Evolutionary conservation across 805 yeast genomes (phyloP).

Genomic region (Kurtzmaniella cleridarum): DNA sequence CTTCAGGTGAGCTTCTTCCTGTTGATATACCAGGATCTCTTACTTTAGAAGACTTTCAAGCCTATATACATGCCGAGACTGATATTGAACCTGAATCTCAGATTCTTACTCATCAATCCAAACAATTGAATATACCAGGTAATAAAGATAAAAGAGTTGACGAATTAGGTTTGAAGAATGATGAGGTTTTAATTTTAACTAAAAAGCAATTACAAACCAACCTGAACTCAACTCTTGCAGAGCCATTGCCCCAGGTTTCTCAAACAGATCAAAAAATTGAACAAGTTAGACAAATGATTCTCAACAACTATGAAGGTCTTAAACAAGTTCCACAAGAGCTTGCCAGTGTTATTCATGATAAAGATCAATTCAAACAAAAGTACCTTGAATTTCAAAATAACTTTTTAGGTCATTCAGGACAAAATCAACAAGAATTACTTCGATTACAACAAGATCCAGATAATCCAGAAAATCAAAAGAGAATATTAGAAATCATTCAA

Average conservation of each 20-base stretch:
- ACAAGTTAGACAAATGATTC: constrained; percentile 42
- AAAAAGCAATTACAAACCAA: constrained; percentile 12
- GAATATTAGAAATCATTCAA: constrained; percentile 61
- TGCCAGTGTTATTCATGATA: constrained; percentile 32
- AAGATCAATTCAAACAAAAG: constrained; percentile 39
- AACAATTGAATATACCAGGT: constrained; percentile 21
- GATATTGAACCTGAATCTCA: constrained; percentile 44
- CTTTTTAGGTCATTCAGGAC: constrained; percentile 4
- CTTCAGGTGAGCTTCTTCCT: constrained; percentile 20
- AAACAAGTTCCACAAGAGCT: constrained; percentile 26
- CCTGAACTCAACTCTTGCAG: neutral
- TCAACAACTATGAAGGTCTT: constrained; percentile 36
- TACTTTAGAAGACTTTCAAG: constrained; percentile 61
- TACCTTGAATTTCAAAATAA: constrained; percentile 16
- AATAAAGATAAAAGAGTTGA: constrained; percentile 34
- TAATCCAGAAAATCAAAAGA: constrained; percentile 60
- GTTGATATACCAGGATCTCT: constrained; percentile 66
- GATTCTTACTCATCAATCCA: constrained; percentile 44
- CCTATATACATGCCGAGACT: constrained; percentile 68
- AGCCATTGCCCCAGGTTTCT: constrained; percentile 4
- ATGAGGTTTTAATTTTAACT: constrained; percentile 51
- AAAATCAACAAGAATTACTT: constrained; percentile 37
- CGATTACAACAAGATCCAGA: constrained; percentile 61
- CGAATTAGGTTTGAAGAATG: constrained; percentile 45
- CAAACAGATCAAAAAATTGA: constrained; percentile 36